phyloP scores from a whole-genome alignment of 768 basidiomycete species.

The Sarcodon aspratus region DNA sequence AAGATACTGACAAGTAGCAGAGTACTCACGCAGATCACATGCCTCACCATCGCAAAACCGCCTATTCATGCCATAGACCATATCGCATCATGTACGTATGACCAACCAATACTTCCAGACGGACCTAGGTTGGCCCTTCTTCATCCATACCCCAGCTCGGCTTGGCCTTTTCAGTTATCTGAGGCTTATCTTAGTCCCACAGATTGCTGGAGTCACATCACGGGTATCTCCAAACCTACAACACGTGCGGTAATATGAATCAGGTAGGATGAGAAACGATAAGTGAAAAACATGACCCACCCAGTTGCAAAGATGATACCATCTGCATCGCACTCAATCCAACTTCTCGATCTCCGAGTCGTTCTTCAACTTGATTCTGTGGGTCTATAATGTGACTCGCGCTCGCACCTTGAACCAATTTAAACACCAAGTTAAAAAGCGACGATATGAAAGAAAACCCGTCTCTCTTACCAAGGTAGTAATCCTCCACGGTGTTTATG shows the following conservation, averaged over 20 bases:
- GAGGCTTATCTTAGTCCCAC: too few relatives aligned
- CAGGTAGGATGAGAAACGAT: too few relatives aligned
- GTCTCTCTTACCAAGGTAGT: slow-evolving; percentile 51
- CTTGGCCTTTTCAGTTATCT: slow-evolving; percentile 31
- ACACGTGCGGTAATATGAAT: too few relatives aligned
- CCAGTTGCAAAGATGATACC: slow-evolving; percentile 53
- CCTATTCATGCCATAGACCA: too few relatives aligned
- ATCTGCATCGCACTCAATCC: slow-evolving; percentile 37
- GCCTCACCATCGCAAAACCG: too few relatives aligned
- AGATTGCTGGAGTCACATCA: slow-evolving; percentile 27
- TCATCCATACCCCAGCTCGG: slow-evolving; percentile 52
- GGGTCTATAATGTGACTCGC: slow-evolving; percentile 55
- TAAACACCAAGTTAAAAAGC: too few relatives aligned
- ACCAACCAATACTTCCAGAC: slow-evolving; percentile 39
- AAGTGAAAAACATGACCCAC: too few relatives aligned
- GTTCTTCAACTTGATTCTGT: slow-evolving; percentile 61
- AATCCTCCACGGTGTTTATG: slow-evolving; percentile 45
- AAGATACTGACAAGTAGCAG: too few relatives aligned
- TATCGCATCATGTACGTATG: too few relatives aligned
- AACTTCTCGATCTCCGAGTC: slow-evolving; percentile 34
- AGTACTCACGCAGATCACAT: too few relatives aligned
- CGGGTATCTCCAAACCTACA: slow-evolving; percentile 34
- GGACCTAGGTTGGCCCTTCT: slow-evolving; percentile 51
- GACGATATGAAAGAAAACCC: too few relatives aligned
- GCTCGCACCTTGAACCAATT: too few relatives aligned